phyloP scores from a whole-genome alignment of 176 grass and related monocot genomes.

The Urochloa ruziziensis region DNA sequence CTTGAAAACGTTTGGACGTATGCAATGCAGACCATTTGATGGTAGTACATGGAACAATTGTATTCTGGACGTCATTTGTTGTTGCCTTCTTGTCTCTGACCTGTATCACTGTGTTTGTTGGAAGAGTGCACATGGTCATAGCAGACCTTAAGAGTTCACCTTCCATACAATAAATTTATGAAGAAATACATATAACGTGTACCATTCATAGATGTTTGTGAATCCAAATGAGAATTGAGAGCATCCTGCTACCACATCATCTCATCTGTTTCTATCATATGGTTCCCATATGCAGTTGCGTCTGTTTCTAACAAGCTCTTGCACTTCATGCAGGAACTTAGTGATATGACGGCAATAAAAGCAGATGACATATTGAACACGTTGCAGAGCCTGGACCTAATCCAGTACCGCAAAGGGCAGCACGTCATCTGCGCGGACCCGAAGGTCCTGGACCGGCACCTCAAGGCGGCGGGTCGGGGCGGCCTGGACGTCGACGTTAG shows the following conservation, averaged over 20 bases:
- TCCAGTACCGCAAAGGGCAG: conserved; percentile 95
- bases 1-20: conserved; percentile 31
- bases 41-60: conserved; percentile 16
- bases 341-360: conserved; percentile 96
- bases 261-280: neutral
- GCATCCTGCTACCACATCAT: neutral
- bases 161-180: neutral
- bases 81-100: conserved; percentile 3
- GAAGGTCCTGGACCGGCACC: conserved; percentile 87
- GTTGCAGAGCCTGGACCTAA: conserved; percentile 81
- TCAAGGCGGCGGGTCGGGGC: conserved; percentile 85
- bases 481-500: conserved; percentile 85
- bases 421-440: conserved; percentile 96
- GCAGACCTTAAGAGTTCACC: neutral
- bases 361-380: conserved; percentile 90
- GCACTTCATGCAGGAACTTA: conserved; percentile 70
- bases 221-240: neutral
- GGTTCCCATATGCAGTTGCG: neutral
- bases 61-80: conserved; percentile 38
- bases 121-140: neutral
- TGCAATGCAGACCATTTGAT: conserved; percentile 17
- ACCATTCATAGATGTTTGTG: neutral
- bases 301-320: neutral
- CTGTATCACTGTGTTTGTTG: neutral
- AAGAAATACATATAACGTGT: neutral